Base-by-base conservation (phyloP, 2,329 filamentous ascomycete species). In the Triangularia verruculosa region DNA sequence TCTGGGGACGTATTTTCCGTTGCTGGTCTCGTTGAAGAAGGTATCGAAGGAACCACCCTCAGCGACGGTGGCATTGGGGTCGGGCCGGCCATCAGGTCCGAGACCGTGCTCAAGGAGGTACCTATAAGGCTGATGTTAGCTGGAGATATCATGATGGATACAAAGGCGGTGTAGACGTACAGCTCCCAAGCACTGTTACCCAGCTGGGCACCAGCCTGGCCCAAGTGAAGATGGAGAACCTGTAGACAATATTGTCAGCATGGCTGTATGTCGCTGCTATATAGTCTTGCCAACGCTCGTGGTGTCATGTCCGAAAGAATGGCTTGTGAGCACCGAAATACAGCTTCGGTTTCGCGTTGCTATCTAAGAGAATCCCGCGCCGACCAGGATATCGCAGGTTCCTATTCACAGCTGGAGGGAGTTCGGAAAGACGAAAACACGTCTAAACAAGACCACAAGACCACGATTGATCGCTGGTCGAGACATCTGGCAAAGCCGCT, bases 101-200 rank as follows among this genome's bases (percentile, higher is more conserved):
- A 90, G 84, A 71, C 88, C 88, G 74, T 90, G 88, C 82, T 90
- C 88, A 68, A 90, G 85, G 68, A 89, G 86, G 77, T 90, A 90
- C 72, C 87, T 90, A 74, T 13, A 20, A 69, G 1, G 25, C 34
- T 63, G 62, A 27, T 39, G 13, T 59, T 55, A 63, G 66, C 27
- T 32, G 47, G 51, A 56, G 24, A 32, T 61, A 61, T 63, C 68
- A 52, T n/a, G 25, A 30, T 59, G 67, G 71, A 60, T 72, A 70
- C 62, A 68, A 81, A 57, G 28, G 67, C 64, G 87, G 75, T 84
- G 70, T 67, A 60, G 24, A 68, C 70, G 64, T 43, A 90, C 88
- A 90, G 86, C 79, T 90, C 88, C 88, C 88, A 90, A 72, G 88
- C 88, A 75, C 86, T 88, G 82, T 89, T 89, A 74, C 88, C 88